phyloP scores from a whole-genome alignment of 2,329 filamentous ascomycete genomes.

The Fusarium mundagurra region DNA sequence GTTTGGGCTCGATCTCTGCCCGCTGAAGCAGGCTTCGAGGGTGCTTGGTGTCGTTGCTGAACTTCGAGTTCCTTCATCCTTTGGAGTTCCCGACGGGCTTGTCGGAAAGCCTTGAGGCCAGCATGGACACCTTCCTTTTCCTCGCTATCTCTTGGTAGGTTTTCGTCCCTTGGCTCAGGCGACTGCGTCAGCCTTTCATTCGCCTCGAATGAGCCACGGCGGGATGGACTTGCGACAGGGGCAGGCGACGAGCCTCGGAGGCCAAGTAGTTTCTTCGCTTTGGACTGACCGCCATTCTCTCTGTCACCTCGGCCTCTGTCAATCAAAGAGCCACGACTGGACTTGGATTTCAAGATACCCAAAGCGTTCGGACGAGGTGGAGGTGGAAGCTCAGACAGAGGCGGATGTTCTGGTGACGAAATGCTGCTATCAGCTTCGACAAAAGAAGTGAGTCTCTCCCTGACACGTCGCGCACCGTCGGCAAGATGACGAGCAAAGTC shows the following conservation, averaged over 20 bases:
- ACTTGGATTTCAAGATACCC: conserved; percentile 72
- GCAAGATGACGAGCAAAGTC: conserved; percentile 80
- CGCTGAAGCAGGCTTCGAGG: conserved; percentile 10
- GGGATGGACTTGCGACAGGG: conserved; percentile 53
- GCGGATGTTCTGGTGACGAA: conserved; percentile 37
- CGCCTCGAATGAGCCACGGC: conserved; percentile 45
- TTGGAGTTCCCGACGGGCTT: conserved; percentile 66
- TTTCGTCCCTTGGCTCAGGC: conserved; percentile 32
- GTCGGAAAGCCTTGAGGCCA: conserved; percentile 65
- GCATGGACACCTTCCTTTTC: conserved; percentile 57
- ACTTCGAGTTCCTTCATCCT: conserved; percentile 64
- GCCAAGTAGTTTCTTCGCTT: conserved; percentile 70
- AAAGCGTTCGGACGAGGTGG: conserved; percentile 64
- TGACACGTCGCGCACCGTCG: conserved; percentile 74
- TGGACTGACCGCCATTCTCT: conserved; percentile 56
- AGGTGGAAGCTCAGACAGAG: conserved; percentile 54
- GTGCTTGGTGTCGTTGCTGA: conserved; percentile 53
- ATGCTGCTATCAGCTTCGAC: conserved; percentile 68
- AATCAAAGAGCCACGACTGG: conserved; percentile 73
- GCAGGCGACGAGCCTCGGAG: conserved; percentile 59
- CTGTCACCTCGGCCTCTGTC: conserved; percentile 56
- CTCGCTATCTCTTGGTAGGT: conserved; percentile 39
- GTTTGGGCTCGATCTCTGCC: conserved; percentile 35
- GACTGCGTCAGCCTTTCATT: conserved; percentile 27
- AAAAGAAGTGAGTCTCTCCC: conserved; percentile 77